Evolutionary conservation across 2,329 filamentous ascomycete species (phyloP), one percentile per base, ranked within the genome.

Genomic region (Calonectria pseudoturangicola): DNA sequence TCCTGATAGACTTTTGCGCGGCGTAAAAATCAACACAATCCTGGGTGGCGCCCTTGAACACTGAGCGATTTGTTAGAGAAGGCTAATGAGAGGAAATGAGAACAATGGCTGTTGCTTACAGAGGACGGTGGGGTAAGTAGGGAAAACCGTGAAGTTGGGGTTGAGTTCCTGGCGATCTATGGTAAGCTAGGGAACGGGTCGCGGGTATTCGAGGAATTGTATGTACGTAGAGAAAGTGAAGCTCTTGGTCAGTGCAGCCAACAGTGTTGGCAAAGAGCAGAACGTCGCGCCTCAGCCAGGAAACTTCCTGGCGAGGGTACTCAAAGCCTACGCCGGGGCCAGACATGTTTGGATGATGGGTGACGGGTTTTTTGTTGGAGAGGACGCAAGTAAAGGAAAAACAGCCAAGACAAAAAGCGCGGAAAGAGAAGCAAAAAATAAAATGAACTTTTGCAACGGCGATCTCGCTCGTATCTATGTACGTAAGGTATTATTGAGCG

Each of bases 91-190:
- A 28, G 13, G 13, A 18, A 39, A 60, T 36, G 33, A 18, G 12
- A 18, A 9, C 28, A 60, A 36, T 39, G 18, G 41, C 91, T 81
- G 21, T 21, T 58, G 21, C 54, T 60, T 87, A 94, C 92, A 92
- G 51, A 98, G 91, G 80, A 97, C 91, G 76, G 96, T 89, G 25
- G 95, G 91, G 84, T 97, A 98, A 51, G 95, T 98, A 21, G 96
- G 96, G 85, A 98, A 98, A 79, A 94, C 93, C 74, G 93, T 86
- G 83, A 98, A 98, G 71, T 94, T 89, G 56, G 95, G 95, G 83
- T 98, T 93, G 66, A 97, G 90, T 86, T 98, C 96, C 94, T 96
- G 76, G 88, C 97, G 95, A 80, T 95, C 98, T 86, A 98, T 92
- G 36, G 54, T 60, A 25, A 60, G 54, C 36, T 9, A 2, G 54